Evolutionary conservation across 805 yeast genomes (phyloP).

Genomic region (Pichia membranifaciens): DNA sequence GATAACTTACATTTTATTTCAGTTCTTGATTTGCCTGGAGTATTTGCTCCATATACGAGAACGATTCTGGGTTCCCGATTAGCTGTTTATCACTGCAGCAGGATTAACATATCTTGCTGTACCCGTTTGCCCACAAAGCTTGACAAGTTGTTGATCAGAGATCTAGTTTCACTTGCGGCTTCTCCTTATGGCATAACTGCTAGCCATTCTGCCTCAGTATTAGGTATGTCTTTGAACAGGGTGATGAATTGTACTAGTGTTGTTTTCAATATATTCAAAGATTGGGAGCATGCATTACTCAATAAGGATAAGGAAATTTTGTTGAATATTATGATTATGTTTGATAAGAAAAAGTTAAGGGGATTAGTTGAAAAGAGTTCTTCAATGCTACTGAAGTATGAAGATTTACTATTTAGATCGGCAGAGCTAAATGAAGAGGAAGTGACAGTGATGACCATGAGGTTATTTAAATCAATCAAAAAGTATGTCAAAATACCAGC

Average conservation of each 20-base stretch:
- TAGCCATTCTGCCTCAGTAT: constrained; percentile 58
- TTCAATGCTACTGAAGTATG: constrained; percentile 42
- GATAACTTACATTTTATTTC: constrained; percentile 34
- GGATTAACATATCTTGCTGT: constrained; percentile 67
- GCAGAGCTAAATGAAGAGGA: constrained; percentile 49
- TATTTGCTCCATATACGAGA: constrained; percentile 69
- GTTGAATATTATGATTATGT: constrained; percentile 57
- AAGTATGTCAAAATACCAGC: constrained; percentile 42
- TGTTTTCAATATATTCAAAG: constrained; percentile 43
- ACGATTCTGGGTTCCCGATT: constrained; percentile 70
- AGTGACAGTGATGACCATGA: constrained; percentile 49
- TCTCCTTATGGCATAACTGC: constrained; percentile 70
- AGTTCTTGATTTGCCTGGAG: constrained; percentile 57
- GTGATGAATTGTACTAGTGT: constrained; percentile 49
- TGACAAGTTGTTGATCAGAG: constrained; percentile 58
- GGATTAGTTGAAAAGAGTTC: constrained; percentile 54
- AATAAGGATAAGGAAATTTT: constrained; percentile 47
- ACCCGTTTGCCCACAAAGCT: constrained; percentile 62
- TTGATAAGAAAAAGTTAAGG: constrained; percentile 53
- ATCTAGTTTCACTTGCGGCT: constrained; percentile 56
- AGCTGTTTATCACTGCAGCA: constrained; percentile 65
- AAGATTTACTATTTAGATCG: constrained; percentile 48
- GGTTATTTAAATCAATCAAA: constrained; percentile 40
- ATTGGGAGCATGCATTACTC: constrained; percentile 40
- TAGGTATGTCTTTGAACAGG: constrained; percentile 65